These are phyloP conservation scores for Chaetomiaceae sp. DNA, from an alignment of 2,329 filamentous ascomycete genomes.

Conservation along the genomic window DNA sequence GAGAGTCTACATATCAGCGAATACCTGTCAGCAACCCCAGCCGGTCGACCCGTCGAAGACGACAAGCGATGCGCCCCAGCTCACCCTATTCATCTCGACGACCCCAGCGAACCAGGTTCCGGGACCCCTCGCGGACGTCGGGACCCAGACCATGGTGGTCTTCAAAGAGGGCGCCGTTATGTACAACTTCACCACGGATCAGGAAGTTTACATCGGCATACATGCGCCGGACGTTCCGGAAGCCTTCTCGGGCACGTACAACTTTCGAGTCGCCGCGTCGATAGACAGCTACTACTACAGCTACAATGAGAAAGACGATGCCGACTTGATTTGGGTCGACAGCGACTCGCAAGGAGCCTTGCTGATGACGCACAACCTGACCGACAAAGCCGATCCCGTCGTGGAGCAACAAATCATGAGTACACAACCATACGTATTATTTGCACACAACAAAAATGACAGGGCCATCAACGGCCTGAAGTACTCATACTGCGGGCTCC, in stretches of 20 bases:
- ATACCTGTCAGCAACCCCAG: constrained; percentile 74
- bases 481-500: constrained; percentile 78
- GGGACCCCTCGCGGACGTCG: constrained; percentile 52
- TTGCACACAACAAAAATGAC: constrained; percentile 60
- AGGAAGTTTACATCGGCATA: constrained; percentile 72
- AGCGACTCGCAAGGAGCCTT: constrained; percentile 76
- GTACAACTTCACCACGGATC: constrained; percentile 56
- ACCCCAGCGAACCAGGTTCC: constrained; percentile 60
- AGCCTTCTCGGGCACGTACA: constrained; percentile 63
- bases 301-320: constrained; percentile 48
- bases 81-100: constrained; percentile 73
- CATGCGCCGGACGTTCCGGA: constrained; percentile 62
- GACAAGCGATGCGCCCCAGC: constrained; percentile 57
- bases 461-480: constrained; percentile 63
- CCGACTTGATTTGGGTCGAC: constrained; percentile 74
- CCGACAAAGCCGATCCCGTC: constrained; percentile 47
- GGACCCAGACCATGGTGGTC: constrained; percentile 40
- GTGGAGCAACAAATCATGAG: constrained; percentile 52
- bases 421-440: constrained; percentile 69
- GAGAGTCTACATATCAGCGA: constrained; percentile 76
- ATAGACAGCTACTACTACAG: constrained; percentile 73
- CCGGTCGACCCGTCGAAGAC: constrained; percentile 46
- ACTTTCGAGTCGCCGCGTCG: constrained; percentile 77
- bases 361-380: constrained; percentile 72
- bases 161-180: constrained; percentile 69